These are phyloP conservation scores for Eucalyptus sideroxylon DNA, from an alignment of 345 rosid genomes.

Conservation along the genomic window DNA sequence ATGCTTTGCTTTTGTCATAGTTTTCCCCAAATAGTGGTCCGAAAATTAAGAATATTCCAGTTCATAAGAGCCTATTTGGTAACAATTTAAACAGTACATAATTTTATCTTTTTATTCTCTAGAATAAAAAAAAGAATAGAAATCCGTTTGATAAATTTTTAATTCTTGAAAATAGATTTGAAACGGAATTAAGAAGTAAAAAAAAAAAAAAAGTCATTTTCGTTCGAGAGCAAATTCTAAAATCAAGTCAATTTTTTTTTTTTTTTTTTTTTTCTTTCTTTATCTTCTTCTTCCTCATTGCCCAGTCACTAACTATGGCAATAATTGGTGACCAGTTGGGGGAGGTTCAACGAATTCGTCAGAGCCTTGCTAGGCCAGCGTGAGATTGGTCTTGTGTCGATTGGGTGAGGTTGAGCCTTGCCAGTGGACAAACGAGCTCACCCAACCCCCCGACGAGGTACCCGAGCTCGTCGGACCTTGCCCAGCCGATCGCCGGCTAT, in stretches of 20 bases:
- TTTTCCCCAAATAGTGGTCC: neutral
- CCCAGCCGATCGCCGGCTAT: rapidly evolving
- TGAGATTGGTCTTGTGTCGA: rapidly evolving
- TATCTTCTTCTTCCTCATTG: no score
- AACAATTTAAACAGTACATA: rapidly evolving
- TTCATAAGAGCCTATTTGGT: no score
- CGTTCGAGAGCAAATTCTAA: rapidly evolving
- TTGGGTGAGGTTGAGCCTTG: no score
- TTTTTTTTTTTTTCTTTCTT: no score
- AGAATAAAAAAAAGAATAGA: rapidly evolving
- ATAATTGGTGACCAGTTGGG: rapidly evolving
- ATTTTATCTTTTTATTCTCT: rapidly evolving
- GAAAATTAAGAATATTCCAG: neutral
- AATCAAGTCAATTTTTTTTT: no score
- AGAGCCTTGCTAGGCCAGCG: rapidly evolving
- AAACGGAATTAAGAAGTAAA: rapidly evolving
- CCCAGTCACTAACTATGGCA: rapidly evolving
- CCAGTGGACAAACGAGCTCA: rapidly evolving
- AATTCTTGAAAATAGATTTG: rapidly evolving
- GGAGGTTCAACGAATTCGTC: rapidly evolving
- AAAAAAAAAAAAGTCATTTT: no score
- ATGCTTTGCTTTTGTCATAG: neutral
- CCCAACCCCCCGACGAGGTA: no score
- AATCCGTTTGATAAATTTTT: no score
- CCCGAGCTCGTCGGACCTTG: no score